Base-by-base conservation (phyloP, 2,329 filamentous ascomycete species). In the Westerdykella sp. region DNA sequence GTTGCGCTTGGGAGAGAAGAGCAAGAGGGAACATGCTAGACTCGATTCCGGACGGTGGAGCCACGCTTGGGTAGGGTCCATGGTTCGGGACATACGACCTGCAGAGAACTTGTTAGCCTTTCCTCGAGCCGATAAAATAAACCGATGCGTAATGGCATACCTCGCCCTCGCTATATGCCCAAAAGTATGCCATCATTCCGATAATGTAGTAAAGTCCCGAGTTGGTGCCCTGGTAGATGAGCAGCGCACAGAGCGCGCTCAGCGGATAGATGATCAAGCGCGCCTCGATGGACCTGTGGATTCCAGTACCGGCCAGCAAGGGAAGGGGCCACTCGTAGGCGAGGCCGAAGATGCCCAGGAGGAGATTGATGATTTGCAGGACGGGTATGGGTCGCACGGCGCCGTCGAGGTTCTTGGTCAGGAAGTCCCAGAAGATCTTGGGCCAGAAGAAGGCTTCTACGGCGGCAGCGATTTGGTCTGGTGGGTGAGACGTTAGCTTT, bases 341-440 rank as follows among this genome's bases (percentile, higher is more conserved):
- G 22, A 97, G 69, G 58, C 87, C 83, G 50, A 84, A 65, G 45
- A 97, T 56, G 13, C 87, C 90, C 60, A 95, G 76, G 36, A 96
- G 16, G 18, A 98, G 73, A 62, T 98, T 98, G 71, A 97, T 77
- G 60, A 85, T 86, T 66, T 98, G 93, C 13, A 98, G 75, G 40
- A 89, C 74, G 1, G 93, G 93, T n/a, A 93, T 68, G 1, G 91
- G 91, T 60, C 85, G 89, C 49, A 97, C 87, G 39, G 85, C 86
- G 43, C 74, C 77, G 63, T 98, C 87, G 56, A 98, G 81, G 57
- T 87, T 89, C 62, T 87, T 89, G 47, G 91, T 96, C 53, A 93
- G 71, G 67, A 95, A 95, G 70, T 98, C 93, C 85, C 87, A 98
- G 72, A 98, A 95, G 63, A 98, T 84, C 69, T 98, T 98, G 54